These are phyloP conservation scores for Candida quercuum DNA, from an alignment of 805 yeast species.

Conservation along the genomic window DNA sequence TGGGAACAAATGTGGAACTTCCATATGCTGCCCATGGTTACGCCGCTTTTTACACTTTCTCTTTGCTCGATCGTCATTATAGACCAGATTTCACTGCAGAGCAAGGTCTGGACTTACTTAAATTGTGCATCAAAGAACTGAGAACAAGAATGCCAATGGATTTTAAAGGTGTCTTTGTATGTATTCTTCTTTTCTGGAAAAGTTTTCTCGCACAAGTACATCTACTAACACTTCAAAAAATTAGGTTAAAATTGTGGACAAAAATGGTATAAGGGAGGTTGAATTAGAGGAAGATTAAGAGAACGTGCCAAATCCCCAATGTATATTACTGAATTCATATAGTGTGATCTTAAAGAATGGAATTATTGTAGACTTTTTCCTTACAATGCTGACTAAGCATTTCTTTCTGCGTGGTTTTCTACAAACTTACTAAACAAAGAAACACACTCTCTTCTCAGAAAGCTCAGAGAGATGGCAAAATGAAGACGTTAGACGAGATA, in stretches of 20 bases:
- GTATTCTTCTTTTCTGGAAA: conserved; percentile 4
- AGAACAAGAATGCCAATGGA: conserved; percentile 86
- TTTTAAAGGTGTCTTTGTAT: conserved; percentile 72
- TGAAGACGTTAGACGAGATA: conserved; percentile 2
- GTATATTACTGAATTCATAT: neutral
- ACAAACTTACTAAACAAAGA: neutral
- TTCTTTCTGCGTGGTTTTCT: neutral
- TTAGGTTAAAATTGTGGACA: conserved; percentile 59
- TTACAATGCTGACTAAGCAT: conserved; percentile 1
- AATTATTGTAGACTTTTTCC: neutral
- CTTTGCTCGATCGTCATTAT: conserved; percentile 88
- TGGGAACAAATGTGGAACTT: conserved; percentile 84
- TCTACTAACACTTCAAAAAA: conserved; percentile 10
- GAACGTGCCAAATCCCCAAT: neutral
- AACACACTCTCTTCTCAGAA: neutral
- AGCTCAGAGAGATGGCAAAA: neutral
- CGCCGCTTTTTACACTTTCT: conserved; percentile 92
- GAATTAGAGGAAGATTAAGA: conserved; percentile 14
- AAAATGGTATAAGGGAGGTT: conserved; percentile 48
- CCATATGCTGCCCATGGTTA: conserved; percentile 99
- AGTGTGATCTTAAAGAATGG: too few species aligned
- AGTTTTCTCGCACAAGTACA: neutral
- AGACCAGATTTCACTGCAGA: conserved; percentile 66
- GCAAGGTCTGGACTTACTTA: conserved; percentile 73
- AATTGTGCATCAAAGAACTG: conserved; percentile 72